Conservation (phyloP, 139 green algal species). For the Medakamo hakoo region DNA sequence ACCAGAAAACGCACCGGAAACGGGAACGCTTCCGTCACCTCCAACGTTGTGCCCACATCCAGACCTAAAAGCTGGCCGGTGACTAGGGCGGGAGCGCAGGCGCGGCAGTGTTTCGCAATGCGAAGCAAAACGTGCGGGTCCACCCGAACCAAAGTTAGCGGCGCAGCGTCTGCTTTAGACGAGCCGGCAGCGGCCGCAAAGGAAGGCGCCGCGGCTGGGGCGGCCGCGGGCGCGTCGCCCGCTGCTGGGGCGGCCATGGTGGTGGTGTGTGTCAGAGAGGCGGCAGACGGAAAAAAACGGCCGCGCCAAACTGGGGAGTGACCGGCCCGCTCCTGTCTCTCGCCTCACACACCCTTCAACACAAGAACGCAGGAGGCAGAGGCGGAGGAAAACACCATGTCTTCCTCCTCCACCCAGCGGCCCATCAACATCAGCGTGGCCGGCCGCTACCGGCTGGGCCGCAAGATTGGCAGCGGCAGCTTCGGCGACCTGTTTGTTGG, state of each 20-base stretch:
- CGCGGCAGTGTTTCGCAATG: conserved; percentile 88
- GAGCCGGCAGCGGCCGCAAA: background rate
- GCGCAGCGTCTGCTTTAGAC: background rate
- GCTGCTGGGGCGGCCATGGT: too few relatives aligned
- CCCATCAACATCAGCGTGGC: conserved; percentile 4
- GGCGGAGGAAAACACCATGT: too few relatives aligned
- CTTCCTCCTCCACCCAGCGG: background rate
- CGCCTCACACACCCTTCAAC: too few relatives aligned
- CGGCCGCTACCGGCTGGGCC: conserved; percentile 55
- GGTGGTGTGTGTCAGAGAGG: background rate
- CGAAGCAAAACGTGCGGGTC: conserved; percentile 74
- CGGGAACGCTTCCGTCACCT: conserved; percentile 96
- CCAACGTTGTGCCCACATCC: conserved; percentile 84
- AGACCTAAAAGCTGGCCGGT: conserved; percentile 94
- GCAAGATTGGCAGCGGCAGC: conserved; percentile 57
- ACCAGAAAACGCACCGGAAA: conserved; percentile 87
- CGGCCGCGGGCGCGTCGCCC: too few relatives aligned
- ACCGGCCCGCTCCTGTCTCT: too few relatives aligned
- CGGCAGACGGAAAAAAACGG: too few relatives aligned
- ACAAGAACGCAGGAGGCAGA: too few relatives aligned
- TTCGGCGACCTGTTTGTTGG: conserved; percentile 86
- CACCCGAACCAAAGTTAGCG: conserved; percentile 50
- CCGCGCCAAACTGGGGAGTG: too few relatives aligned
- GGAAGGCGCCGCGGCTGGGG: background rate
- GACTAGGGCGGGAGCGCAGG: conserved; percentile 47